Evolutionary conservation across 1,139 yeast species (phyloP).

Genomic region (Wickerhamiella infanticola): DNA sequence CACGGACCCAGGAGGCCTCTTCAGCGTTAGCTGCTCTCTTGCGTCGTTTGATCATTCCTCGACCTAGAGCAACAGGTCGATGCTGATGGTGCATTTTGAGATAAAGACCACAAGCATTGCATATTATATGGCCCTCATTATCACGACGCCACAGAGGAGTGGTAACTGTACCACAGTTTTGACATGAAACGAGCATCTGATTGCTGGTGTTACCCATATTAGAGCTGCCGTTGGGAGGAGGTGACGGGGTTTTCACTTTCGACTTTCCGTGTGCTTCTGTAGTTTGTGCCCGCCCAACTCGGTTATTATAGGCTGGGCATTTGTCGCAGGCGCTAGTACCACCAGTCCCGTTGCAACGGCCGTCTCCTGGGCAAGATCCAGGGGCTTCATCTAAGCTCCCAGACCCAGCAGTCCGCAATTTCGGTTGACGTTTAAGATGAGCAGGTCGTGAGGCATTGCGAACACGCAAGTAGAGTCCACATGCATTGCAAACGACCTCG

Average conservation of each 20-base stretch:
- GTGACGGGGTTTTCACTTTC: too few species aligned
- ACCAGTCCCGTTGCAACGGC: slow-evolving; percentile 77
- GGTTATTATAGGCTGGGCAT: slow-evolving; percentile 68
- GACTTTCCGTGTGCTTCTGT: neutral
- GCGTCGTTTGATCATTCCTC: slow-evolving; percentile 59
- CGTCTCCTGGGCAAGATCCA: slow-evolving; percentile 73
- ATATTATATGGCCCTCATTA: slow-evolving; percentile 63
- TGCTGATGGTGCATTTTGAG: slow-evolving; percentile 63
- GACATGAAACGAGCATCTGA: slow-evolving; percentile 29
- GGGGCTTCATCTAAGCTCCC: neutral
- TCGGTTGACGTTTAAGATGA: slow-evolving; percentile 53
- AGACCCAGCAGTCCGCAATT: slow-evolving; percentile 5
- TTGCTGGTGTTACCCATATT: neutral
- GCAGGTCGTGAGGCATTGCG: slow-evolving; percentile 33
- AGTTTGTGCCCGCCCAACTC: slow-evolving; percentile 26
- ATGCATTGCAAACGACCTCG: slow-evolving; percentile 54
- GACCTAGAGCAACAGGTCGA: slow-evolving; percentile 63
- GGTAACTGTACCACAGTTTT: slow-evolving; percentile 67
- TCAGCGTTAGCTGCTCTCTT: slow-evolving; percentile 27
- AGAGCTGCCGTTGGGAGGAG: too few species aligned
- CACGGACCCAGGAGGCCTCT: neutral
- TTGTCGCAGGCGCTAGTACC: slow-evolving; percentile 69
- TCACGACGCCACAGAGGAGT: slow-evolving; percentile 85
- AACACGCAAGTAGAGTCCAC: slow-evolving; percentile 38
- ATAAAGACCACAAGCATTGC: slow-evolving; percentile 82